Percentiles rank a stretch among this genome's conserved stretches.
Conservation (phyloP, 768 basidiomycete genomes). For the Trichaptum fuscoviolaceum region DNA sequence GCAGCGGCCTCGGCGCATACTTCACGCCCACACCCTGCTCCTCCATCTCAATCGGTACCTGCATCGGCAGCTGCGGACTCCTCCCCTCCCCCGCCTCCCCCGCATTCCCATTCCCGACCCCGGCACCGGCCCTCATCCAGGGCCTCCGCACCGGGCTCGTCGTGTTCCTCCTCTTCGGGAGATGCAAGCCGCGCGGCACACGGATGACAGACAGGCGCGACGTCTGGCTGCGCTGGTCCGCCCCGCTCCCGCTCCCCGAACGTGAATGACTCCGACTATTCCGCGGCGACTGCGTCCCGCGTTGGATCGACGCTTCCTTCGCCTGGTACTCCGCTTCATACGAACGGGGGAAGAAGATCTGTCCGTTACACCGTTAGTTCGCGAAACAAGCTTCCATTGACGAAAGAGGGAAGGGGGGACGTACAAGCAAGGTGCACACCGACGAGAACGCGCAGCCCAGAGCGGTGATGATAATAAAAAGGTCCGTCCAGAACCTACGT, state of each 20-base stretch:
- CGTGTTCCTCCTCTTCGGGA: neutral
- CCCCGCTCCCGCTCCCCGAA: neutral
- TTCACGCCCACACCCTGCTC: neutral
- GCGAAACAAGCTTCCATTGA: neutral
- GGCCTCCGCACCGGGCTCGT: neutral
- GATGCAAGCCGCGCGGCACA: slow-evolving; percentile 20
- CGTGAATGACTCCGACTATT: slow-evolving; percentile 4
- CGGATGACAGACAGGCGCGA: slow-evolving; percentile 1
- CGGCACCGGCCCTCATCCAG: too few relatives aligned
- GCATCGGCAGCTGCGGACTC: neutral
- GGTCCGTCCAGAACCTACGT: slow-evolving; percentile 38
- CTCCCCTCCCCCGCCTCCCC: neutral
- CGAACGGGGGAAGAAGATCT: slow-evolving; percentile 86
- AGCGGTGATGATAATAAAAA: slow-evolving; percentile 50
- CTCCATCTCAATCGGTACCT: neutral
- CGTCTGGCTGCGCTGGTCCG: slow-evolving; percentile 3
- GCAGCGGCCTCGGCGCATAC: neutral
- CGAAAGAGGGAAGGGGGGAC: slow-evolving; percentile 19
- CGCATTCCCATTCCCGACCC: too few relatives aligned
- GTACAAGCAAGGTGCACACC: slow-evolving; percentile 66
- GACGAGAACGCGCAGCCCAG: slow-evolving; percentile 66
- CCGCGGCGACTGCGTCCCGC: slow-evolving; percentile 21
- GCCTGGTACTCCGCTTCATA: slow-evolving; percentile 58
- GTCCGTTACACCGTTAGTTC: neutral
- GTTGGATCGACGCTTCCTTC: slow-evolving; percentile 33